Evolutionary conservation across 2,329 filamentous ascomycete species (phyloP).

Genomic region (Aureobasidium leucospermi): DNA sequence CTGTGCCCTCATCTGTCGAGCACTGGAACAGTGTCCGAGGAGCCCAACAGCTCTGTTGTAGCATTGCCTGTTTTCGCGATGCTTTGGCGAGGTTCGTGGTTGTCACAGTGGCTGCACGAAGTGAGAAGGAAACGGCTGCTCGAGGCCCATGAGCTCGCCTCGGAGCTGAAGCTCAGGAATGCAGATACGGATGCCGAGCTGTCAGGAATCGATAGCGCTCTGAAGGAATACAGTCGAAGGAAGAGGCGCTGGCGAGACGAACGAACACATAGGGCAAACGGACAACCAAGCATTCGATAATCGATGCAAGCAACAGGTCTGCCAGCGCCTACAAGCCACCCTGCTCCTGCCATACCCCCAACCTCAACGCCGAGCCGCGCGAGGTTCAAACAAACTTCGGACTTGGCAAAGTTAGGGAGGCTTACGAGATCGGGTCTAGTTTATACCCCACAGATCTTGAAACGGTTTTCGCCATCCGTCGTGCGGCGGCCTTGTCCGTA

Average conservation of each 20-base stretch:
- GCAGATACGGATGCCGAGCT: background rate
- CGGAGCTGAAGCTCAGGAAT: constrained; percentile 5
- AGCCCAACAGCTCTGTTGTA: background rate
- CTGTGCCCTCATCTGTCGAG: background rate
- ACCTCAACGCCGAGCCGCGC: constrained; percentile 1
- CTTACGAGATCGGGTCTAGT: background rate
- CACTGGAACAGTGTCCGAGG: background rate
- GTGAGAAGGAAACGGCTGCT: background rate
- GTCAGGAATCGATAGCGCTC: background rate
- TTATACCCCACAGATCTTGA: background rate
- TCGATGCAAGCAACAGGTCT: constrained; percentile 2
- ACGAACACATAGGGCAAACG: too few relatives aligned
- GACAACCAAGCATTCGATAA: constrained; percentile 1
- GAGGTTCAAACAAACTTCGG: constrained; percentile 5
- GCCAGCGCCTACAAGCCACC: background rate
- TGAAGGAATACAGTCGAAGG: background rate
- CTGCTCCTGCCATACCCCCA: background rate
- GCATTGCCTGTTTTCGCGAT: background rate
- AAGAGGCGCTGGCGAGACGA: background rate
- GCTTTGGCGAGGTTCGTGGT: background rate
- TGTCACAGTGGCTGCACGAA: background rate
- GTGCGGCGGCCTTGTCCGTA: background rate
- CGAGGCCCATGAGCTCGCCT: background rate
- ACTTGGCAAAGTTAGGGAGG: background rate
- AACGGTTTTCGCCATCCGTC: background rate